Evolutionary conservation across 331 rosid genomes (phyloP).

Genomic region (Rhamnella rubrinervis): DNA sequence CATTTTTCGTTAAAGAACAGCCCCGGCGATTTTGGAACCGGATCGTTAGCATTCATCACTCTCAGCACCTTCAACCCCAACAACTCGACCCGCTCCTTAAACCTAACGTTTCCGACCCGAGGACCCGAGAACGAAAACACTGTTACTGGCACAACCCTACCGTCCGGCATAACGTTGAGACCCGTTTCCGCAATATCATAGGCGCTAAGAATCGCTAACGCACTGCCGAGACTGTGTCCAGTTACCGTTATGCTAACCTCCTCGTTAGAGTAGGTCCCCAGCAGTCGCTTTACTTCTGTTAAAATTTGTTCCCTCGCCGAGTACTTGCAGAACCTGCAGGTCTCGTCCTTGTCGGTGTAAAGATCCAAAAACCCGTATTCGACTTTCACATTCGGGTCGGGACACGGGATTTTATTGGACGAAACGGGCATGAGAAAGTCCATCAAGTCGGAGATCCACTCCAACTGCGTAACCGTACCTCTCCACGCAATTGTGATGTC

Average conservation of each 20-base stretch:
- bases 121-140: slow-evolving; percentile 77
- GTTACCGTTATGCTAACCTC: slow-evolving; percentile 77
- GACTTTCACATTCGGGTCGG: slow-evolving; percentile 51
- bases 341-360: slow-evolving; percentile 52
- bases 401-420: slow-evolving; percentile 43
- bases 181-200: slow-evolving; percentile 72
- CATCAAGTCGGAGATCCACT: slow-evolving; percentile 77
- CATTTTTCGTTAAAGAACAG: slow-evolving; percentile 52
- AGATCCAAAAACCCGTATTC: slow-evolving; percentile 77
- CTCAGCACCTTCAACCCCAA: slow-evolving; percentile 70
- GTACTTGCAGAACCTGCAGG: slow-evolving; percentile 52
- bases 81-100: slow-evolving; percentile 60
- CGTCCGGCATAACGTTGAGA: slow-evolving; percentile 33
- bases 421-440: slow-evolving; percentile 63
- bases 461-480: slow-evolving; percentile 71
- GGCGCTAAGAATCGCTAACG: slow-evolving; percentile 65
- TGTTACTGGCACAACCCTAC: slow-evolving; percentile 41
- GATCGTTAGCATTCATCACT: slow-evolving; percentile 61
- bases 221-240: slow-evolving; percentile 79
- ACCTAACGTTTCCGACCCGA: slow-evolving; percentile 71
- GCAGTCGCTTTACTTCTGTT: slow-evolving; percentile 47
- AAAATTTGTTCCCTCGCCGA: slow-evolving; percentile 78
- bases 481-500: slow-evolving; percentile 73
- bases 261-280: slow-evolving; percentile 40
- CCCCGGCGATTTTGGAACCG: slow-evolving; percentile 75